phyloP scores from a whole-genome alignment of 2,329 filamentous ascomycete species.

The Grosmannia clavigera region DNA sequence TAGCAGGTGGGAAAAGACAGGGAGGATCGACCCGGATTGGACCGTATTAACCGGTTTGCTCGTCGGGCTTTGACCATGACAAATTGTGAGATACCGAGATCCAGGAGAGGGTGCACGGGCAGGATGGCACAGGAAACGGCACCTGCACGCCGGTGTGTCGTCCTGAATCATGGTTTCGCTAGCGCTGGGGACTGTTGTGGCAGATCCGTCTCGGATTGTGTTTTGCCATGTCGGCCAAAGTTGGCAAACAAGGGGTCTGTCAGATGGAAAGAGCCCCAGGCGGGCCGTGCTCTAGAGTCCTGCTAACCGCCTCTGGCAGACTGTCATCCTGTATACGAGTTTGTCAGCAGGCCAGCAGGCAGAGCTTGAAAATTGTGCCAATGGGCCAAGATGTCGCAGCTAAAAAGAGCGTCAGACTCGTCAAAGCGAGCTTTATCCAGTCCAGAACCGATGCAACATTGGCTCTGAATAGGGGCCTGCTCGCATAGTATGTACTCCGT shows the following conservation, averaged over 20 bases:
- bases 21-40: not conserved
- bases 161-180: not conserved
- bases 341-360: too few relatives aligned
- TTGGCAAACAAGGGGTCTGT: not conserved
- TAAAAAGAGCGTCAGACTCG: not conserved
- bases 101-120: not conserved
- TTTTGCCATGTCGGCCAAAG: conserved; percentile 23
- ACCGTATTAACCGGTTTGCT: not conserved
- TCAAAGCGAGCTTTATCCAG: not conserved
- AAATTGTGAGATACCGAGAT: not conserved
- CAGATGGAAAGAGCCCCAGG: not conserved
- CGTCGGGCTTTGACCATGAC: not conserved
- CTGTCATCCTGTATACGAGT: not conserved
- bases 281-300: not conserved
- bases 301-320: not conserved
- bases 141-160: not conserved
- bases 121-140: not conserved
- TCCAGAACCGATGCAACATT: not conserved
- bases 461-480: not conserved
- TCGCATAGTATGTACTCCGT: too few relatives aligned
- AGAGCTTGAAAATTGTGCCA: not conserved
- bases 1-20: not conserved
- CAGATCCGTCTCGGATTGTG: conserved; percentile 38
- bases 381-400: too few relatives aligned
- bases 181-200: conserved; percentile 21